Base-by-base conservation (phyloP, 1,139 yeast genomes). In the Suhomyces bolitotheri region DNA sequence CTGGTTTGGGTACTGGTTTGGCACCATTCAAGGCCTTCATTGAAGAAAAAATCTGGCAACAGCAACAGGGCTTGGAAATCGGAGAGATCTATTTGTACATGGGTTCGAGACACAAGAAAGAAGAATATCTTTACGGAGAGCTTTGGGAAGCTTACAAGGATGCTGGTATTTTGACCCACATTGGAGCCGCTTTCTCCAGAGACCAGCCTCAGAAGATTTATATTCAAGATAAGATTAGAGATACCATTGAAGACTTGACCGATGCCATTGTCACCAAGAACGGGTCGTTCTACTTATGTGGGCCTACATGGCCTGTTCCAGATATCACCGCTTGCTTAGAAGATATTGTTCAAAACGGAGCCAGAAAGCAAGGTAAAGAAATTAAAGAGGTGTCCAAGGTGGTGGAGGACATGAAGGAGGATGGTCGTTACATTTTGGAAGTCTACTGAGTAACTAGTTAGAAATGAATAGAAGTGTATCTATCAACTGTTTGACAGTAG, bases 251-350 rank as follows among this genome's bases (percentile, higher is more conserved):
- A 39, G 82, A 77, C 24, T 74, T 92, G 62, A 84, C 86, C 38
- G 85, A 79, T 38, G 94, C 96, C 22, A 78, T 90, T 60, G 83
- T 83, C 31, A 66, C 69, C 42, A 76, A 89, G 64, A 70, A 82
- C 38, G 98, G 97, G 40, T 82, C 89, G 16, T 90, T 92, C 77
- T 92, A 92, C 67, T 75, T 92, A 58, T 92, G 98, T 80, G 98
- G 98, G 46, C 97, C 97, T 29, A 92, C 97, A 2, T 92, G 98
- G 98, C 98, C 98, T 19, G 97, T 92, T 52, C 97, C 97, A 12
- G 97, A 90, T 61, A 86, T 92, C 51, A 87, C 96, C 40, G 87
- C 84, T 32, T 95, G 96, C 51, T 71, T 92, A 49, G 86, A 84
- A 55, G 96, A 87, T 49, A 85, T 92, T 51, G 74, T 89, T 34